Base-by-base conservation (phyloP, 116 monocot genomes). In the Trichopus zeylanicus region DNA sequence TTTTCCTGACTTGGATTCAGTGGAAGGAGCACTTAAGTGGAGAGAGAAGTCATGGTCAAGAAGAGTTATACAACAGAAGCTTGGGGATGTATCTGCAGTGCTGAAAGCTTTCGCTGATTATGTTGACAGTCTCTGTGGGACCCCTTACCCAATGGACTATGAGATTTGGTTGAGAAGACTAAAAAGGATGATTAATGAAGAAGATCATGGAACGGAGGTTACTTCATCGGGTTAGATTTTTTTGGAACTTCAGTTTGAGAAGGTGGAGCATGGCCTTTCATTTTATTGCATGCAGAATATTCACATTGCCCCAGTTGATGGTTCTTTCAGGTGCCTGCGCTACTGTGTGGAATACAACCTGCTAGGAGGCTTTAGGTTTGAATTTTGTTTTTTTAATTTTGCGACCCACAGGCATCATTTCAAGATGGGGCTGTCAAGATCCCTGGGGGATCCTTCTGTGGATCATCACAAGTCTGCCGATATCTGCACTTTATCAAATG, bases 61-160 rank as follows among this genome's bases (percentile, higher is more conserved):
- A 64, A 75, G 97, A 28, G 75, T 82, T 26, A 91, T 98, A 57
- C 97, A 98, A 57, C 97, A 91, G 73, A 87, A 82, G 49, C 82
- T 98, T 27, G 97, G 97, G 47, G 91, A 87, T 25, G 49, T 88
- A 29, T 98, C 97, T 7, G 81, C 97, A 23, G 85, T 98, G 27
- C 64, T 98, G 37, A 98, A 98, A 69, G 97, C 91, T 31, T 98
- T 98, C 75, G 87, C 87, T 11, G 97, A 98, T 78, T 98, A 98
- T 65, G 97, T 98, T 4, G 91, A 98, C 57, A 98, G 85, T 65
- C 66, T 98, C 32, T 98, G 97, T 72, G 84, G 91, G 55, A 98
- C 97, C 16, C 97, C 97, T 0, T 98, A 98, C 31, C 75, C 79
- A 9, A 70, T 98, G 32, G 87, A 98, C 55, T 98, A 85, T 67